Percentiles rank a stretch among this genome's conserved stretches.
Evolutionary conservation across 2,329 filamentous ascomycete genomes (phyloP).

Genomic region (Fusarium algeriense): DNA sequence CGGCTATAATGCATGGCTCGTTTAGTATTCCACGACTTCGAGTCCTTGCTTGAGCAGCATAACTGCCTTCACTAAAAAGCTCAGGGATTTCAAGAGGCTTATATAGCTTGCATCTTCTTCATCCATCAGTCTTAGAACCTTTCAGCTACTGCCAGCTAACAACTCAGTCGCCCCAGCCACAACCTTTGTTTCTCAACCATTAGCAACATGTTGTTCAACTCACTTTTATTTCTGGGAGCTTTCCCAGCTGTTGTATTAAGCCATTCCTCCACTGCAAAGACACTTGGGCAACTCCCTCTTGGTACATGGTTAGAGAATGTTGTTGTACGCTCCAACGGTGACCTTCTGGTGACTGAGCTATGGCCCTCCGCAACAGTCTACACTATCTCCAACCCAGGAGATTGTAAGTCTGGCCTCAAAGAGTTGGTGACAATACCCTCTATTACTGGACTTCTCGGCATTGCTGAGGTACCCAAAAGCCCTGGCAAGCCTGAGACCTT

Average conservation of each 20-base stretch:
- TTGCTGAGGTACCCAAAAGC: not conserved
- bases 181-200: not conserved
- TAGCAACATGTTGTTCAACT: not conserved
- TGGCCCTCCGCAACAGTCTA: constrained; percentile 10
- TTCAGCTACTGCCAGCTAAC: not conserved
- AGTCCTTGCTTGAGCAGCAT: not conserved
- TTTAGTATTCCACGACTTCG: not conserved
- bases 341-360: not conserved
- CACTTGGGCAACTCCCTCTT: not conserved
- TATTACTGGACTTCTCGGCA: constrained; percentile 5
- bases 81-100: not conserved
- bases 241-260: not conserved
- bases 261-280: not conserved
- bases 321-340: not conserved
- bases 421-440: not conserved
- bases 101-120: not conserved
- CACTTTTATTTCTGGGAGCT: not conserved
- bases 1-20: not conserved
- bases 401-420: not conserved
- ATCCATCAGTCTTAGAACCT: not conserved
- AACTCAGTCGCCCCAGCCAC: not conserved
- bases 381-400: not conserved
- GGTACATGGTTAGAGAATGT: constrained; percentile 7
- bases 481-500: constrained; percentile 8
- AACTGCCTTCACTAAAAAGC: not conserved